These are phyloP conservation scores for Antrodiella citrinella DNA, from an alignment of 768 basidiomycete species.

Conservation along the genomic window DNA sequence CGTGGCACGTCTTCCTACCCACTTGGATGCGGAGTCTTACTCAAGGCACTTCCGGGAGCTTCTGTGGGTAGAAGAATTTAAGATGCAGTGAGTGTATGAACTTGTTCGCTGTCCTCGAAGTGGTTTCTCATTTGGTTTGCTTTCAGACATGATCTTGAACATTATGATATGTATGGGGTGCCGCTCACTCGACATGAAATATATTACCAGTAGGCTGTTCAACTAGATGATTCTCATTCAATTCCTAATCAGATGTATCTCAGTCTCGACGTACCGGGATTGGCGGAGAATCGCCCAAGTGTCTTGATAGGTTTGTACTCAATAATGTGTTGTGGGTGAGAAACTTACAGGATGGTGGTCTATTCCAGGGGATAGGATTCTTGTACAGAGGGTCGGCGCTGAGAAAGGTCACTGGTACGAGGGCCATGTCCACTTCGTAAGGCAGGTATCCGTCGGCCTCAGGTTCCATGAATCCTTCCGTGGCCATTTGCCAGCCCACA, in stretches of 20 bases:
- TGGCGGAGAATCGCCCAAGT: slow-evolving; percentile 51
- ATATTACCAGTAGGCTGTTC: slow-evolving; percentile 34
- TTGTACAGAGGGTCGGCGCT: slow-evolving; percentile 17
- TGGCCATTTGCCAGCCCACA: slow-evolving; percentile 24
- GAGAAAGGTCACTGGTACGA: slow-evolving; percentile 23
- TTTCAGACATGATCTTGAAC: slow-evolving; percentile 23
- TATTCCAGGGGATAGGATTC: slow-evolving; percentile 25
- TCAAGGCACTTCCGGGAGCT: slow-evolving; percentile 40
- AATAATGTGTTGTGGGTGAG: neutral
- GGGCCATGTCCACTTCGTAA: slow-evolving; percentile 42
- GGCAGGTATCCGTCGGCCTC: slow-evolving; percentile 34
- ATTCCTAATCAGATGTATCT: neutral
- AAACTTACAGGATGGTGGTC: slow-evolving; percentile 2
- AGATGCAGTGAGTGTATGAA: slow-evolving; percentile 16
- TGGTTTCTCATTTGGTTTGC: neutral
- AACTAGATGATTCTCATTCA: neutral
- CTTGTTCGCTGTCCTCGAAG: neutral
- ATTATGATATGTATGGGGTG: slow-evolving; percentile 31
- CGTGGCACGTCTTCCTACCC: slow-evolving; percentile 28
- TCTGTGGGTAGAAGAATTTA: slow-evolving; percentile 44
- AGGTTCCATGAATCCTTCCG: slow-evolving; percentile 38
- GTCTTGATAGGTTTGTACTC: slow-evolving; percentile 43
- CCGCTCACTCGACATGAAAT: slow-evolving; percentile 27
- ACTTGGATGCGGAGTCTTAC: slow-evolving; percentile 32
- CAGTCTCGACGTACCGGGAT: slow-evolving; percentile 45